phyloP scores from a whole-genome alignment of 2,329 filamentous ascomycete genomes.

The Magnaporthiopsis incrustans region DNA sequence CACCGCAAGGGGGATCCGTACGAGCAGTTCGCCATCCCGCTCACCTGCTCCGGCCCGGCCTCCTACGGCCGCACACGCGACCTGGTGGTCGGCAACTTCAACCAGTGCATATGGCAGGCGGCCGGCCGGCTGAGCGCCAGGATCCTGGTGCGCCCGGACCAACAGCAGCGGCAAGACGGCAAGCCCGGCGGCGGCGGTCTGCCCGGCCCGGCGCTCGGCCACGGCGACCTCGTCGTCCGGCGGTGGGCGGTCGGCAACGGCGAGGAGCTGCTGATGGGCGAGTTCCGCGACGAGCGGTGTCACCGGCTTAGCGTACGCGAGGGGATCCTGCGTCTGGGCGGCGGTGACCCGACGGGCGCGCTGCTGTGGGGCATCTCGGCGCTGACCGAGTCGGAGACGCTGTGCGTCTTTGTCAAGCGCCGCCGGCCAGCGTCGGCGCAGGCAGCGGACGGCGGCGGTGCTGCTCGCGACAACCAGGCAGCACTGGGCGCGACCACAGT shows the following conservation, averaged over 20 bases:
- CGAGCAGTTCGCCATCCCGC: slow-evolving; percentile 6
- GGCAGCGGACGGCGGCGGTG: background rate
- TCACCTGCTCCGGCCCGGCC: slow-evolving; percentile 2
- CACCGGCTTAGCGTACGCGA: background rate
- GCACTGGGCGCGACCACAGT: slow-evolving; percentile 1
- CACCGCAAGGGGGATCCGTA: slow-evolving; percentile 4
- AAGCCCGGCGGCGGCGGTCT: background rate
- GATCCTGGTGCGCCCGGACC: background rate
- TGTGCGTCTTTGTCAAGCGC: slow-evolving; percentile 4
- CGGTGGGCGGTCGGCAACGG: slow-evolving; percentile 6
- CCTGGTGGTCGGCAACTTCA: slow-evolving; percentile 5
- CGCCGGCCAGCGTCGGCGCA: background rate
- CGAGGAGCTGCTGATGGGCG: slow-evolving; percentile 5
- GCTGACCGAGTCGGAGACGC: slow-evolving; percentile 6
- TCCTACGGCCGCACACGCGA: slow-evolving; percentile 1
- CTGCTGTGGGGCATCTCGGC: slow-evolving; percentile 5
- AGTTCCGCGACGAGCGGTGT: background rate
- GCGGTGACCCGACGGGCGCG: slow-evolving; percentile 1
- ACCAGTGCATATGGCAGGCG: slow-evolving; percentile 1
- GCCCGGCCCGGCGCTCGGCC: background rate
- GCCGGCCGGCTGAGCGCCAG: background rate
- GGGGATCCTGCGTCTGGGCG: slow-evolving; percentile 2
- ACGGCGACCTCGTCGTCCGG: slow-evolving; percentile 7
- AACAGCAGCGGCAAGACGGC: background rate
- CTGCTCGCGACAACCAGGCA: background rate